Conservation (phyloP, 306 rosid genomes). For the Malus orientalis region DNA sequence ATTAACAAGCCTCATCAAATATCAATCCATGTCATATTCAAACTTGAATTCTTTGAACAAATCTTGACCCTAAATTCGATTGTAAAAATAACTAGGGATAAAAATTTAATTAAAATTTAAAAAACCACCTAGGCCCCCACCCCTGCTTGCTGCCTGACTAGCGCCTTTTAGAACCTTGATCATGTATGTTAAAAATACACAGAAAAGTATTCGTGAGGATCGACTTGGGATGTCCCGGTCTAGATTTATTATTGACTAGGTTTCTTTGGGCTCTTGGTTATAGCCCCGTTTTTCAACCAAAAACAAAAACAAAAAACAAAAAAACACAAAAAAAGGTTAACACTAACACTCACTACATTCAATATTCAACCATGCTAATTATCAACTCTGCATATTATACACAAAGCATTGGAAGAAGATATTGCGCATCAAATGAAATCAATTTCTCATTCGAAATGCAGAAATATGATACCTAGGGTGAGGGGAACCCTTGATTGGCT, state of each 20-base stretch:
- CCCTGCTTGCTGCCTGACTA: too few species aligned
- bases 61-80: not conserved
- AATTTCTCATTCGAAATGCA: not conserved
- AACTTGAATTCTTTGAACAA: not conserved
- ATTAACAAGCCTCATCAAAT: not conserved
- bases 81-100: not conserved
- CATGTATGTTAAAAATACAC: too few species aligned
- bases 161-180: too few species aligned
- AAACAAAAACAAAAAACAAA: too few species aligned
- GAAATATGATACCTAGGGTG: constrained; percentile 70
- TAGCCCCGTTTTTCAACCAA: too few species aligned
- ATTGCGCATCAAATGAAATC: not conserved
- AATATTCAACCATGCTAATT: not conserved
- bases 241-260: too few species aligned
- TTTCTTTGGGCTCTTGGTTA: too few species aligned
- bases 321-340: not conserved
- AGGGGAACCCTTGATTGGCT: constrained; percentile 99
- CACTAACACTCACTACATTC: not conserved
- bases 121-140: too few species aligned
- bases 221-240: too few species aligned
- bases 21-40: not conserved
- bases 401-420: not conserved
- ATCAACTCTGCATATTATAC: not conserved
- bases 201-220: too few species aligned
- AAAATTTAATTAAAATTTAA: not conserved